phyloP scores from a whole-genome alignment of 2,329 filamentous ascomycete genomes.

The Fusarium tanahbumbuense region DNA sequence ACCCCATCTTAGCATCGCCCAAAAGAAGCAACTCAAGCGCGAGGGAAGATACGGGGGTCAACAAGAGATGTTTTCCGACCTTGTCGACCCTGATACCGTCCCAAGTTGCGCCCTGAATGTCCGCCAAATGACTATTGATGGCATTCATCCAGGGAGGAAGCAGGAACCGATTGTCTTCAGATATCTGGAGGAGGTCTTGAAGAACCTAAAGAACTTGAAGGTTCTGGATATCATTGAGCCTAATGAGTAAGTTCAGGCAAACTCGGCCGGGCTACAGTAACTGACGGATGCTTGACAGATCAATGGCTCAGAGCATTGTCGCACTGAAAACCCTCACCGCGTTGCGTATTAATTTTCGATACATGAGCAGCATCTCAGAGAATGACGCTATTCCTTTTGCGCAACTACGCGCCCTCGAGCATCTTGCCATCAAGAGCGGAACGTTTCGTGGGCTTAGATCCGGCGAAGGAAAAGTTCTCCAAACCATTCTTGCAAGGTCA shows the following conservation, averaged over 20 bases:
- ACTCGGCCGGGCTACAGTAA: no score
- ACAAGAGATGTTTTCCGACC: neutral
- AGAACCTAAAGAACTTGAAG: conserved; percentile 5
- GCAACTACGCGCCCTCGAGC: neutral
- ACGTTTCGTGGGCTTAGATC: no score
- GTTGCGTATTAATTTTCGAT: no score
- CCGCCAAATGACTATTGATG: conserved; percentile 1
- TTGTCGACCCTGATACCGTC: neutral
- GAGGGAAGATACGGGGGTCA: neutral
- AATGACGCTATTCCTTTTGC: no score
- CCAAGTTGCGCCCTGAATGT: conserved; percentile 7
- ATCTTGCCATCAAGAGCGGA: neutral
- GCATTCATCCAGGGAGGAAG: neutral
- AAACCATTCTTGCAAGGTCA: conserved; percentile 11
- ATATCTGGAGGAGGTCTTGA: conserved; percentile 14
- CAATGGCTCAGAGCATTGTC: neutral
- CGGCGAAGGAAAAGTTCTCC: no score
- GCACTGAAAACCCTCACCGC: neutral
- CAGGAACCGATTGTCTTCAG: neutral
- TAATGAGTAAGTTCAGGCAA: neutral
- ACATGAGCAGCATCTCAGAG: no score
- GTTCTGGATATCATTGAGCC: neutral
- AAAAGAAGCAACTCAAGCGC: conserved; percentile 11
- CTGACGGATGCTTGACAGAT: neutral
- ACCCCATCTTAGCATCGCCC: conserved; percentile 4